phyloP scores from a whole-genome alignment of 805 yeast species.

The Suhomyces pyralidae region DNA sequence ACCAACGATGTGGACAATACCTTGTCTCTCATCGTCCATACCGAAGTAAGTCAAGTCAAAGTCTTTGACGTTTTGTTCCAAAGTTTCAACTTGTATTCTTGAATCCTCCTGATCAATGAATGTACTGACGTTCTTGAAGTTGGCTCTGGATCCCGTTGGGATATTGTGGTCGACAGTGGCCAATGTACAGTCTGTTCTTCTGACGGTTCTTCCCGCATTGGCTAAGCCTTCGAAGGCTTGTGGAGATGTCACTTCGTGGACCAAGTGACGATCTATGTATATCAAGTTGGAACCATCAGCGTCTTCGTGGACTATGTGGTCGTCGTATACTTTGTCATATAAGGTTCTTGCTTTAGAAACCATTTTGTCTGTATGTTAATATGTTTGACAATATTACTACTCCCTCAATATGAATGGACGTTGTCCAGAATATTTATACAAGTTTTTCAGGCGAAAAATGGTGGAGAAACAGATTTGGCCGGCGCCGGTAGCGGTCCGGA shows the following conservation, averaged over 20 bases:
- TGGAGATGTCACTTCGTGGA: constrained; percentile 98
- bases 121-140: constrained; percentile 67
- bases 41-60: constrained; percentile 92
- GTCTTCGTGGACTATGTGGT: constrained; percentile 88
- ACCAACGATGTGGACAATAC: constrained; percentile 97
- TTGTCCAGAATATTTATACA: neutral
- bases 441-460: neutral
- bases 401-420: neutral
- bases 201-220: constrained; percentile 82
- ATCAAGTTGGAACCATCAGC: constrained; percentile 82
- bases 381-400: neutral
- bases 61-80: constrained; percentile 88
- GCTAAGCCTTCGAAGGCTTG: constrained; percentile 96
- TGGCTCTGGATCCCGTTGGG: constrained; percentile 85
- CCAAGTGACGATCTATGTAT: constrained; percentile 94
- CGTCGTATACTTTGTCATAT: constrained; percentile 94
- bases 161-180: constrained; percentile 97
- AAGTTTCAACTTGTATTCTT: constrained; percentile 84
- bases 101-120: constrained; percentile 92
- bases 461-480: neutral
- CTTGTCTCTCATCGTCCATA: constrained; percentile 92
- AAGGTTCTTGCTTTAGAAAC: constrained; percentile 50
- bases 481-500: constrained; percentile 7
- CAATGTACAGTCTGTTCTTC: constrained; percentile 89
- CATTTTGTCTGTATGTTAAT: constrained; percentile 3